Evolutionary conservation across 495 filamentous ascomycete genomes (phyloP).

Genomic region (Filosporella fistucella): DNA sequence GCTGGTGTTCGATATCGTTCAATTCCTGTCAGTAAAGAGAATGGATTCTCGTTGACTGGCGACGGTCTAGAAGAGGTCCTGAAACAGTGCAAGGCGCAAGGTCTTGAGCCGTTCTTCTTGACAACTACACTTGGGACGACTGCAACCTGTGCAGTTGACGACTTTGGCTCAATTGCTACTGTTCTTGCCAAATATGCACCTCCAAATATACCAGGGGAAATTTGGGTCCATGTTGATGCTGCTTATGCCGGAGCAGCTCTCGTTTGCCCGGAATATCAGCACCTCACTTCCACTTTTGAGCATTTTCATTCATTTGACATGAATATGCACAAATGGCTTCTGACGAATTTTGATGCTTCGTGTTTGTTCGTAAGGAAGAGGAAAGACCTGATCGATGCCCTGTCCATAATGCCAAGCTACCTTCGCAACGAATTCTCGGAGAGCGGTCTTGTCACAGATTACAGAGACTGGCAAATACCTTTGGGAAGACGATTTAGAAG

Average conservation of each 20-base stretch:
- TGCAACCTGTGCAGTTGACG: constrained; percentile 81
- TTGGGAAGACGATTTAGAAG: constrained; percentile 88
- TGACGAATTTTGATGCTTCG: constrained; percentile 92
- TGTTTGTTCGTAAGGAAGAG: constrained; percentile 75
- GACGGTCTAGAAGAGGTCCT: constrained; percentile 53
- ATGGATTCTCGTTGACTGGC: constrained; percentile 70
- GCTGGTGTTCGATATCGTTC: constrained; percentile 73
- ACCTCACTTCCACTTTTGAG: constrained; percentile 57
- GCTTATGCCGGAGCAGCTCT: constrained; percentile 89
- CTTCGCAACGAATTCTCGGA: constrained; percentile 76
- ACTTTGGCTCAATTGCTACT: constrained; percentile 64
- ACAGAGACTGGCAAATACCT: constrained; percentile 98
- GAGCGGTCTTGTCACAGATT: constrained; percentile 85
- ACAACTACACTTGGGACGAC: constrained; percentile 87
- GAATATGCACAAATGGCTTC: constrained; percentile 98
- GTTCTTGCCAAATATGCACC: constrained; percentile 56
- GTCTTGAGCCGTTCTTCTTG: constrained; percentile 80
- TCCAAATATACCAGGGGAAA: constrained; percentile 28
- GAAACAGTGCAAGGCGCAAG: constrained; percentile 52
- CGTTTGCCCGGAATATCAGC: constrained; percentile 73
- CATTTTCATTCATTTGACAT: constrained; percentile 84
- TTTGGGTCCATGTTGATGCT: constrained; percentile 97
- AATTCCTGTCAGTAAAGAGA: constrained; percentile 53
- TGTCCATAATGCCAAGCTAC: constrained; percentile 81
- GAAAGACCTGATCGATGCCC: constrained; percentile 66